phyloP scores from a whole-genome alignment of 2,329 filamentous ascomycete genomes.

The Xylariales sp. region DNA sequence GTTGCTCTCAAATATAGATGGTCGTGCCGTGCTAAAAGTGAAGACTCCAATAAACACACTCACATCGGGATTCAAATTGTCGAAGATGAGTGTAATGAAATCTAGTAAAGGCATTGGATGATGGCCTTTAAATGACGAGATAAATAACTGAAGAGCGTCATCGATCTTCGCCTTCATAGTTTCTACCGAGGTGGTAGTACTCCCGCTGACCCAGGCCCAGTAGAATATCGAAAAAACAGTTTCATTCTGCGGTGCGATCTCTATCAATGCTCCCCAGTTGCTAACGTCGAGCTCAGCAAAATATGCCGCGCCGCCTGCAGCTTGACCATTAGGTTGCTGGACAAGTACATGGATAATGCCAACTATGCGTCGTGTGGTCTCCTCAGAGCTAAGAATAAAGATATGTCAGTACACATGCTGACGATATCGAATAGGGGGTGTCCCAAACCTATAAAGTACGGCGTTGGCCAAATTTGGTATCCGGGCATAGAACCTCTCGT shows the following conservation, averaged over 20 bases:
- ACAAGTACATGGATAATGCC: conserved; percentile 69
- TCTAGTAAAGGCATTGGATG: conserved; percentile 69
- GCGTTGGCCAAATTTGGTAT: conserved; percentile 65
- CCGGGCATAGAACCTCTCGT: conserved; percentile 61
- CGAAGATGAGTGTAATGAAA: conserved; percentile 66
- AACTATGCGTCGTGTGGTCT: conserved; percentile 65
- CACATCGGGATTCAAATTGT: conserved; percentile 62
- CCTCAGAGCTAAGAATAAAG: conserved; percentile 59
- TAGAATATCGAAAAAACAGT: conserved; percentile 66
- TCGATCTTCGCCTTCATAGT: conserved; percentile 56
- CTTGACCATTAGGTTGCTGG: conserved; percentile 62
- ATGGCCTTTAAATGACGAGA: conserved; percentile 57
- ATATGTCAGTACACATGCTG: conserved; percentile 9
- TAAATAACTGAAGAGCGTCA: conserved; percentile 58
- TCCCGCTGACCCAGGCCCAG: conserved; percentile 66
- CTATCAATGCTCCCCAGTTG: conserved; percentile 66
- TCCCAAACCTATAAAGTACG: conserved; percentile 55
- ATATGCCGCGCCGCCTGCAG: conserved; percentile 43
- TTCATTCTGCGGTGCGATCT: conserved; percentile 65
- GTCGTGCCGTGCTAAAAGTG: not conserved
- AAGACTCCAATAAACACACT: conserved; percentile 37
- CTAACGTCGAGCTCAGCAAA: conserved; percentile 58
- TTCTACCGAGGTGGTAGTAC: conserved; percentile 50
- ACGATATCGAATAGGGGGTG: not conserved
- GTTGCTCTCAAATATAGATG: not conserved